Percentiles rank a stretch among this genome's conserved stretches.
phyloP scores from a whole-genome alignment of 768 basidiomycete genomes.

The Russula foetens region DNA sequence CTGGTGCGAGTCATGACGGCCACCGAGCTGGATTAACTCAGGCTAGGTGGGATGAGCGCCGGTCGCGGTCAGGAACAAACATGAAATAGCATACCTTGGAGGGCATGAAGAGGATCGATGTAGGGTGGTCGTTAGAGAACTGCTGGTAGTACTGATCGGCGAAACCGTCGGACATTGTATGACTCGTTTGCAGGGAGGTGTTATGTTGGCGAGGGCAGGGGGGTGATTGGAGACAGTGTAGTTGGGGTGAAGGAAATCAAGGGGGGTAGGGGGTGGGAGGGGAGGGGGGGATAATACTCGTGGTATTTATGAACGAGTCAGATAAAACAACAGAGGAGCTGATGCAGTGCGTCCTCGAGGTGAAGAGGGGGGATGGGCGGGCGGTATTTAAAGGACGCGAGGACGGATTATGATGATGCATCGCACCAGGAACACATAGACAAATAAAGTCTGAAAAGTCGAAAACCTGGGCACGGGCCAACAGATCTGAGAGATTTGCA shows the following conservation, averaged over 20 bases:
- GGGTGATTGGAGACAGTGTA: background rate
- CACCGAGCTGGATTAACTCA: conserved; percentile 10
- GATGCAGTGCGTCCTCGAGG: conserved; percentile 9
- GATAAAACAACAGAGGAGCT: background rate
- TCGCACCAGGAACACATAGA: conserved; percentile 1
- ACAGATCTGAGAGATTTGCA: conserved; percentile 1
- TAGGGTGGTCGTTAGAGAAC: background rate
- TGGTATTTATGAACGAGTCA: conserved; percentile 11
- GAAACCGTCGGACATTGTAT: conserved; percentile 6
- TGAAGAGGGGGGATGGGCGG: background rate
- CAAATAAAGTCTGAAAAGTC: background rate
- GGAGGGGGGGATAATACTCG: background rate
- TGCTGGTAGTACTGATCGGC: background rate
- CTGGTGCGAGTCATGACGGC: conserved; percentile 8
- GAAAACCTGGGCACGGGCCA: background rate
- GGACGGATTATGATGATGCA: background rate
- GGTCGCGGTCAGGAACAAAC: background rate
- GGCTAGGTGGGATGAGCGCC: conserved; percentile 4
- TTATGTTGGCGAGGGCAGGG: background rate
- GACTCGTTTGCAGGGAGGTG: background rate
- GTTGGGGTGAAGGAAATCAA: background rate
- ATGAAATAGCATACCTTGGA: background rate
- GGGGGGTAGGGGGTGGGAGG: background rate
- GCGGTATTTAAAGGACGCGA: conserved; percentile 5
- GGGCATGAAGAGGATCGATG: conserved; percentile 1